Evolutionary conservation across 305 asterid species (phyloP), one percentile per base, ranked within the genome.

Genomic region (Fraxinus velutina): DNA sequence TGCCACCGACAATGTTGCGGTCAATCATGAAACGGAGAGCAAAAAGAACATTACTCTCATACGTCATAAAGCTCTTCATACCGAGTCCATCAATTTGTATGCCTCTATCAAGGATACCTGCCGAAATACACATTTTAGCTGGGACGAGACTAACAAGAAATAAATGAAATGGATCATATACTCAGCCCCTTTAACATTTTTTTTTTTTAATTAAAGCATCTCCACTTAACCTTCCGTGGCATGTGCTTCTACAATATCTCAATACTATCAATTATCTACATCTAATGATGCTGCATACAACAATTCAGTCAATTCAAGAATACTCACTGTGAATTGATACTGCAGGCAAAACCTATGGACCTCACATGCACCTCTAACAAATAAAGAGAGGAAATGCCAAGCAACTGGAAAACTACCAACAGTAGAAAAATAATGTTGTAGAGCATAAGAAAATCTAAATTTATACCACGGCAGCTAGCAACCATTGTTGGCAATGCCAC

Each of bases 11-110:
- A 76, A 96, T 79, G 85, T 93, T 88, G 92, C 97, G 87, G 81
- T 96, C 99, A 83, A 96, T 90, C 99, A 96, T 96, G 93, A 94
- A 96, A 72, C 99, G 99, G 79, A 96, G 98, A 82, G 98, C 98
- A 89, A 93, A 96, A 78, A 93, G 93, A 80, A 96, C 91, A 88
- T 96, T 96, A 83, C 99, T 96, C 88, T 96, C 99, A 22, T 96
- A 94, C 5, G 99, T 94, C 92, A 92, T 86, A 85, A 96, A 94
- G 86, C 88, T 89, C 89, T 91, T 96, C 91, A 85, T 81, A 78
- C 98, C 97, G 77, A 94, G 86, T 74, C 99, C 99, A 66, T 93
- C 98, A 90, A 96, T 93, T 75, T 96, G 97, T 77, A 96, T 86
- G 80, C 98, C 98, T 86, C 90, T 93, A 78, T 94, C 99, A 80